A percentile compares a stretch with the other conserved stretches of the same genome.
These are phyloP conservation scores for Saccharomyces hybrid DNA, from an alignment of 1,139 yeast genomes.

Conservation along the genomic window DNA sequence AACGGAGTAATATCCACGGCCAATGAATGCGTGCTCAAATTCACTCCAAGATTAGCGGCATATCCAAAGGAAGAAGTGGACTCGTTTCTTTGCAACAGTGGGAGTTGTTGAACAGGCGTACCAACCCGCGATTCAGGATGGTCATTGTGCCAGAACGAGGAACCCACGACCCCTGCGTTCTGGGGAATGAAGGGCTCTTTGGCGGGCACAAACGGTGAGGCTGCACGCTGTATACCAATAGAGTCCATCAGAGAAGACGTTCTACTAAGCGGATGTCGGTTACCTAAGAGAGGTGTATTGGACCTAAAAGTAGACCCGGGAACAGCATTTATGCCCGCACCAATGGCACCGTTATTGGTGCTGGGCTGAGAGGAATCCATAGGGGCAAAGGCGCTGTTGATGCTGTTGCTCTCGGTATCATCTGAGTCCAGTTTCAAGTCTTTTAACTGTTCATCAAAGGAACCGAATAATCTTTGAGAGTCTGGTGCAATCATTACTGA, in stretches of 20 bases:
- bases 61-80: not conserved
- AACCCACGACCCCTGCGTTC: not conserved
- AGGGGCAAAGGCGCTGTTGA: not conserved
- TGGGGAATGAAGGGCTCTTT: not conserved
- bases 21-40: not conserved
- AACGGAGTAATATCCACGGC: not conserved
- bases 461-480: not conserved
- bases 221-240: constrained; percentile 11
- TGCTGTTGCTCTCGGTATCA: not conserved
- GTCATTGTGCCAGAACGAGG: not conserved
- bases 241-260: constrained; percentile 23
- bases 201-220: not conserved
- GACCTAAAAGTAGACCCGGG: constrained; percentile 3
- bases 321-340: constrained; percentile 1
- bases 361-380: not conserved
- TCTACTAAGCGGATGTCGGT: constrained; percentile 13
- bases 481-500: not conserved
- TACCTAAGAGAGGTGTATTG: not conserved
- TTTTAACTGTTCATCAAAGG: not conserved
- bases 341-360: not conserved
- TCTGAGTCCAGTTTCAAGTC: not conserved
- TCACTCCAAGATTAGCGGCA: not conserved
- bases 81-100: not conserved
- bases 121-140: not conserved
- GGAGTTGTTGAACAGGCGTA: not conserved